These are phyloP conservation scores for Chrysochromulina tobinii DNA, from an alignment of 78 protist species.

Conservation along the genomic window DNA sequence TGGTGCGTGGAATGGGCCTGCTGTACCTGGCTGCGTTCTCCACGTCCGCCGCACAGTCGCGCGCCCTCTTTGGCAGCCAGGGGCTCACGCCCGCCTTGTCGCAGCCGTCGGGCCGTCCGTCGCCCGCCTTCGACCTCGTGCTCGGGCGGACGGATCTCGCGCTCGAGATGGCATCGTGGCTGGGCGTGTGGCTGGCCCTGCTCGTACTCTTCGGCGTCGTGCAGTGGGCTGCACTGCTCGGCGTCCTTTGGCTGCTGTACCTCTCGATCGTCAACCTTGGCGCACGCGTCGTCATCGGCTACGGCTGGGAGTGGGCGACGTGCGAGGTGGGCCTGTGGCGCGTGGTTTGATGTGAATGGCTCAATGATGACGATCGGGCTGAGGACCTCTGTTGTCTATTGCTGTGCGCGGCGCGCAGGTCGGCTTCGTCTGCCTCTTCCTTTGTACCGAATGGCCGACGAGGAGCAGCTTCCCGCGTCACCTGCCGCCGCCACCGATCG, in stretches of 20 bases:
- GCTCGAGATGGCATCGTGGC: slow-evolving; percentile 14
- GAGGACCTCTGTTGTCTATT: background rate
- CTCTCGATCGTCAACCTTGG: slow-evolving; percentile 43
- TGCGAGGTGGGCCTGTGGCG: background rate
- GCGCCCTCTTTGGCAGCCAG: slow-evolving; percentile 23
- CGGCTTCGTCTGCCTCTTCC: slow-evolving; percentile 44
- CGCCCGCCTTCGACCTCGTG: slow-evolving; percentile 13
- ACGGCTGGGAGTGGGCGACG: slow-evolving; percentile 63
- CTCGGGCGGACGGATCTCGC: background rate
- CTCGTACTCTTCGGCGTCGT: background rate
- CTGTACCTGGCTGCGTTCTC: slow-evolving; percentile 40
- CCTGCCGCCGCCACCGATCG: slow-evolving; percentile 33
- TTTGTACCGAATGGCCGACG: slow-evolving; percentile 9
- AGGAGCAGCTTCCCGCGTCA: background rate
- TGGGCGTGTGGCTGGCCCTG: slow-evolving; percentile 19
- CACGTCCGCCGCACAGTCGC: slow-evolving; percentile 17
- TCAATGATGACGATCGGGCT: background rate
- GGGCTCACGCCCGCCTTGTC: slow-evolving; percentile 24
- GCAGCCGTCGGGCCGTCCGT: background rate
- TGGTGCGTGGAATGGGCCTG: slow-evolving; percentile 14
- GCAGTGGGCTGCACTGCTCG: slow-evolving; percentile 5
- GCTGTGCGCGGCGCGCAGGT: background rate
- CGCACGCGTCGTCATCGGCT: slow-evolving; percentile 11
- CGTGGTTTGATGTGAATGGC: background rate
- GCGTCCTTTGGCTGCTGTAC: slow-evolving; percentile 35